These are phyloP conservation scores for Plectranthus barbatus DNA, from an alignment of 257 asterid genomes.

Conservation along the genomic window DNA sequence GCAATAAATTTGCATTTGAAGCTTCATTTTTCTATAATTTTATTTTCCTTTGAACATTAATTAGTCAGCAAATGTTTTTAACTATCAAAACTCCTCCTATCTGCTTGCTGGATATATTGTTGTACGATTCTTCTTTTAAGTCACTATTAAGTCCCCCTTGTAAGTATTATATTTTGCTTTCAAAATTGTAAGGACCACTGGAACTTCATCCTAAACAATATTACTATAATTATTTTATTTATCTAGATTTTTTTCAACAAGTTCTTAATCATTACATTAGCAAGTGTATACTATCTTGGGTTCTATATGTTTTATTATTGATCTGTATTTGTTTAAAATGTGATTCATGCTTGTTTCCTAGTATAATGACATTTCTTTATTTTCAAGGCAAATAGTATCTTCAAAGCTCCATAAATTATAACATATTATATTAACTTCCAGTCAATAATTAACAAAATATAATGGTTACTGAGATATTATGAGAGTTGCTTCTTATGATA, in stretches of 20 bases:
- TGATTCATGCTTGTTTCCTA: neutral
- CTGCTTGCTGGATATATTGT: conserved; percentile 58
- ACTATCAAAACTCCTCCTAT: conserved; percentile 14
- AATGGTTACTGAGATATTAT: too few relatives aligned
- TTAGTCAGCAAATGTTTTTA: conserved; percentile 6
- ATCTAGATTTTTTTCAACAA: too few relatives aligned
- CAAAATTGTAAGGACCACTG: neutral
- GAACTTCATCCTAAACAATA: too few relatives aligned
- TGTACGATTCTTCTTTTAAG: conserved; percentile 64
- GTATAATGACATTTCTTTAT: neutral
- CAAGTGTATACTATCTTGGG: neutral
- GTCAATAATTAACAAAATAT: conserved; percentile 8
- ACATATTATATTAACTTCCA: neutral
- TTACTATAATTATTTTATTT: too few relatives aligned
- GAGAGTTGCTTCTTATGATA: too few relatives aligned
- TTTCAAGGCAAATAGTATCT: neutral
- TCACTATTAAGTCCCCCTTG: conserved; percentile 92
- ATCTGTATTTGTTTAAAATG: neutral
- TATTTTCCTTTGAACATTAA: too few relatives aligned
- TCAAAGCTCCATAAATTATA: neutral
- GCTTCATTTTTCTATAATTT: too few relatives aligned
- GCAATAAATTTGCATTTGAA: too few relatives aligned
- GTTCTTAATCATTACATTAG: too few relatives aligned
- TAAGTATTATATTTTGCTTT: conserved; percentile 29
- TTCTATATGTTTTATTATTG: neutral